phyloP scores from a whole-genome alignment of 73 alveolate species.

The Breviolum minutum region DNA sequence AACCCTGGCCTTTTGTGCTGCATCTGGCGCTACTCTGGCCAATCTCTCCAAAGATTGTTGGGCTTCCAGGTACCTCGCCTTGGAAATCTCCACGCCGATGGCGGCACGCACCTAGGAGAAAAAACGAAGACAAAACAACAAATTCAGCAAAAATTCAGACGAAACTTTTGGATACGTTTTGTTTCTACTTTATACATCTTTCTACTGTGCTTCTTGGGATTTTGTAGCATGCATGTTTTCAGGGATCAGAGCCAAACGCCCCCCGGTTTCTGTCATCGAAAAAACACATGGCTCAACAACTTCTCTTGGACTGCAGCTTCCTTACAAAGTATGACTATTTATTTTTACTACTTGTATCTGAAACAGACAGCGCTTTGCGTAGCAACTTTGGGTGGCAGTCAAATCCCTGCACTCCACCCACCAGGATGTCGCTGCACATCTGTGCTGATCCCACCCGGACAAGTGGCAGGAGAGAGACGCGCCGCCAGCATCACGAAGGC shows the following conservation, averaged over 20 bases:
- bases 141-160: neutral
- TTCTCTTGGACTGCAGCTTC: no score
- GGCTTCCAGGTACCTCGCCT: constrained; percentile 23
- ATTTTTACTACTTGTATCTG: neutral
- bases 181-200: no score
- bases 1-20: neutral
- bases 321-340: no score
- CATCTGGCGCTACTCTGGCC: neutral
- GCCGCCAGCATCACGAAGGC: constrained; percentile 42
- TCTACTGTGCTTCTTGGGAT: neutral
- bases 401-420: no score
- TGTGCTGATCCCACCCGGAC: neutral
- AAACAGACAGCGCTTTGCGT: neutral
- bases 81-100: constrained; percentile 60
- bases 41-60: neutral
- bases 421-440: no score
- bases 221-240: no score
- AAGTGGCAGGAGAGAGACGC: constrained; percentile 32
- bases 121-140: no score
- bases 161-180: neutral
- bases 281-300: no score
- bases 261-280: no score
- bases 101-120: constrained; percentile 1
- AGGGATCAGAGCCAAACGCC: no score
- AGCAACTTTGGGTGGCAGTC: no score